Evolutionary conservation across 2,329 filamentous ascomycete species (phyloP).

Genomic region (Cytospora piceae): DNA sequence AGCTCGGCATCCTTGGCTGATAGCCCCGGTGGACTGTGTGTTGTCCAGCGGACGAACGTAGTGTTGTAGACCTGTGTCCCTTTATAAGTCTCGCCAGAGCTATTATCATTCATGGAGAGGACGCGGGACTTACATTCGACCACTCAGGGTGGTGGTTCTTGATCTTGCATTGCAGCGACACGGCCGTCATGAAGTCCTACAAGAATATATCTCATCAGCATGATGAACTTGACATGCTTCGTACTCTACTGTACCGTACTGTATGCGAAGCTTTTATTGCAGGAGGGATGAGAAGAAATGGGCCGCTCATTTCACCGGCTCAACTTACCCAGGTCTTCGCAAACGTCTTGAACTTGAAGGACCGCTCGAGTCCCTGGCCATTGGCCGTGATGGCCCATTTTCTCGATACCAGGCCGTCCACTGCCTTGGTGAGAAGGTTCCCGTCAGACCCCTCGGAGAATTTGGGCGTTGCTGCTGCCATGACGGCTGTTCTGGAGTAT

Average conservation of each 20-base stretch:
- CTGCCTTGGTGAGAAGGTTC: conserved; percentile 39
- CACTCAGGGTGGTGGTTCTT: conserved; percentile 76
- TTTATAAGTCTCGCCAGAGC: not conserved
- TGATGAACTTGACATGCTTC: not conserved
- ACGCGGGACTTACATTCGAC: conserved; percentile 62
- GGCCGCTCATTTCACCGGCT: not conserved
- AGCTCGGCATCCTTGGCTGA: conserved; percentile 65
- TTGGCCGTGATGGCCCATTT: conserved; percentile 56
- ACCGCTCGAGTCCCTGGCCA: conserved; percentile 61
- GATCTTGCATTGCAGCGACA: conserved; percentile 68
- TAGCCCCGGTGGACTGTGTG: conserved; percentile 68
- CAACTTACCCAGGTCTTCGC: conserved; percentile 64
- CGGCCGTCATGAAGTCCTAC: conserved; percentile 77
- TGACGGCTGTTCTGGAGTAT: conserved; percentile 11
- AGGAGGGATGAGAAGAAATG: not conserved
- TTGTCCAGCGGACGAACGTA: conserved; percentile 73
- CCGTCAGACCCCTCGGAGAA: conserved; percentile 54
- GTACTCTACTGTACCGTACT: not conserved
- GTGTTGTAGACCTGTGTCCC: conserved; percentile 69
- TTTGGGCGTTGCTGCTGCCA: conserved; percentile 28
- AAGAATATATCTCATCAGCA: conserved; percentile 30
- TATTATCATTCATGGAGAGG: not conserved
- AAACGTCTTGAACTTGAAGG: conserved; percentile 68
- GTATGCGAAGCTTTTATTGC: not conserved
- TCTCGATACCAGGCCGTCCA: conserved; percentile 42